Evolutionary conservation across 2,329 filamentous ascomycete species (phyloP), one percentile per base, ranked within the genome.

Genomic region (Hyphodiscus sp.): DNA sequence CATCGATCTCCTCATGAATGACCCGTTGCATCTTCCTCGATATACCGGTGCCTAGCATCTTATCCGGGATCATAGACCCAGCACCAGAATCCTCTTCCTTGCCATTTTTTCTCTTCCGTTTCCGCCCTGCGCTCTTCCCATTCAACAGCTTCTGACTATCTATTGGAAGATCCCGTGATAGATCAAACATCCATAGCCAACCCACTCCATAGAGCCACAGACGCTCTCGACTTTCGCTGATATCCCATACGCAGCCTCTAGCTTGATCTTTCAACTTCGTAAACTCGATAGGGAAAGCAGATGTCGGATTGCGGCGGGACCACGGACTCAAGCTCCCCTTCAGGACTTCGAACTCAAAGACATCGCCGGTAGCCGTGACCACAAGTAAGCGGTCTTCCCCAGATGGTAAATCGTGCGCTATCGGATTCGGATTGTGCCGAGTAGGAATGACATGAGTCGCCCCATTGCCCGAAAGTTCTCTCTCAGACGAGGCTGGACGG

Each of bases 171-270:
- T 96, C 86, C 63, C 80, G 79, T 19, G 81, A 80, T 29, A 95
- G 74, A 68, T 97, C 91, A 56, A 99, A 82, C 91, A 97, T 97
- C 73, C 89, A 91, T 20, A 99, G 71, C 79, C 91, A 97, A 1
- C 81, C 85, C 42, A 83, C 81, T 7, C 92, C 91, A 65, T 95
- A 96, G 19, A 97, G 73, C 90, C 92, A 97, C 8, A 92, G 71
- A 15, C 92, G 81, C 46, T 82, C 74, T n/a, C 73, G 72, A 8
- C 61, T 60, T 26, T 68, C 67, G 26, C 76, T 74, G 1, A 86
- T 76, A 66, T 95, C 87, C 91, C 92, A 97, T 41, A 96, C 70
- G 23, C 85, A 83, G 2, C 91, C 91, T 74, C 92, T 92, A 51
- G 87, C 87, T 43, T 89, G 78, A 67, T 96, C 91, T 55, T 86